Base-by-base conservation (phyloP, 2,329 filamentous ascomycete species). In the Fusarium sulawesiense region DNA sequence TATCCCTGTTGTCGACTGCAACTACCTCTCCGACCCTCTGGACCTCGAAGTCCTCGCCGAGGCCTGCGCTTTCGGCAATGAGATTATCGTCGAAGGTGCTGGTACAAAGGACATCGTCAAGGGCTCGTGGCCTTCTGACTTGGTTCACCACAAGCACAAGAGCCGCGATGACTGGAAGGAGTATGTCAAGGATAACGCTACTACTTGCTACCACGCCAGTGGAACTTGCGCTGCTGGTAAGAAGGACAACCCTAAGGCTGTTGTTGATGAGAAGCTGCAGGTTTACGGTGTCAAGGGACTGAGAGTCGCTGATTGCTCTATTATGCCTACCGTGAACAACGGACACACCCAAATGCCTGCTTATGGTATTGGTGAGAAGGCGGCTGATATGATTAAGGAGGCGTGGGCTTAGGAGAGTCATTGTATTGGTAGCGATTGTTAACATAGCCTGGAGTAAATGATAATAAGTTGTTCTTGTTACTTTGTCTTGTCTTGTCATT, bases 31-130 rank as follows among this genome's bases (percentile, higher is more conserved):
- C 3, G 83, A 91, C 66, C 84, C 85, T 7, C 77, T 89, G 12
- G 88, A 91, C 66, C 72, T 89, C 42, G 79, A 89, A 20, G 86
- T 90, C 8, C 74, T 90, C 56, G 85, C 81, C 4, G 88, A 90
- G 73, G 88, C 84, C 0, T 89, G 87, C 47, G 81, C 82, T 3
- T 86, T 85, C 48, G 87, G 82, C 1, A 89, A 90, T 67, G 88
- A 91, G 76, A 86, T 90, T 64, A 82, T 89, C 27, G 86, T 84
- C 75, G 78, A 86, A 18, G 88, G 88, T 0, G 79, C 80, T 2
- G 88, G 86, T 0, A 91, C 88, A 2, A 88, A 83, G 75, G 83
- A 85, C 56, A 79, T 90, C 8, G 82, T 89, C 14, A 88, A 88
- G 71, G 88, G 88, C 1, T 84, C 85, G 13, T 91, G 88, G 88